A percentile compares a stretch with the other conserved stretches of the same genome.
Evolutionary conservation across 2,329 filamentous ascomycete genomes (phyloP).

Genomic region (Colletotrichum sp.): DNA sequence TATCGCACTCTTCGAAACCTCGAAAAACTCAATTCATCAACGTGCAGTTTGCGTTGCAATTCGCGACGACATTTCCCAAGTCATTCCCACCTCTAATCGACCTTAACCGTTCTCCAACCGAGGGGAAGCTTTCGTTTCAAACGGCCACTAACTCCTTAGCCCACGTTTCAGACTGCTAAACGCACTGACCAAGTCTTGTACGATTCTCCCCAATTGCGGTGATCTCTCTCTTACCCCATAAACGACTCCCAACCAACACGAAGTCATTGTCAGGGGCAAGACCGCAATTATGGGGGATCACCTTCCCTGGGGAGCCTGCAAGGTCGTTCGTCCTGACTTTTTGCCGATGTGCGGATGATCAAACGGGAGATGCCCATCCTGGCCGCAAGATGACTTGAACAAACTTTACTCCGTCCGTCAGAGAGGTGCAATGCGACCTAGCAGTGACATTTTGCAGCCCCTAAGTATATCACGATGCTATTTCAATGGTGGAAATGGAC

Average conservation of each 20-base stretch:
- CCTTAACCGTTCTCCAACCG: not conserved
- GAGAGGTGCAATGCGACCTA: not conserved
- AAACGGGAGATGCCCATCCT: not conserved
- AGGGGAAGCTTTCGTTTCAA: not conserved
- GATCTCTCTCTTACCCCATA: not conserved
- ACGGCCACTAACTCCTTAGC: not conserved
- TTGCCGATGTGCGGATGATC: not conserved
- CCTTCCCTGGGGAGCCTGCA: not conserved
- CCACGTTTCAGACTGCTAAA: slow-evolving; percentile 8
- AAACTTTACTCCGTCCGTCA: not conserved
- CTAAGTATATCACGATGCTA: not conserved
- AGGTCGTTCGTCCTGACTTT: not conserved
- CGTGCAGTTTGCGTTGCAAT: not conserved
- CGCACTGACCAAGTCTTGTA: not conserved
- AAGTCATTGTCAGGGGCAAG: not conserved
- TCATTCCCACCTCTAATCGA: not conserved
- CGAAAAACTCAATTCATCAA: not conserved
- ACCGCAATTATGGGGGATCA: not conserved
- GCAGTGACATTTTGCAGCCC: not conserved
- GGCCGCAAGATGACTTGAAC: not conserved
- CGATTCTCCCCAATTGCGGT: slow-evolving; percentile 2
- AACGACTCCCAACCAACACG: not conserved
- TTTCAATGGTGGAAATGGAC: not conserved
- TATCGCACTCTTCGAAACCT: not conserved
- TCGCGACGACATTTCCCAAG: not conserved